Base-by-base conservation (phyloP, 1,139 yeast species). In the Pichia kudriavzevii region DNA sequence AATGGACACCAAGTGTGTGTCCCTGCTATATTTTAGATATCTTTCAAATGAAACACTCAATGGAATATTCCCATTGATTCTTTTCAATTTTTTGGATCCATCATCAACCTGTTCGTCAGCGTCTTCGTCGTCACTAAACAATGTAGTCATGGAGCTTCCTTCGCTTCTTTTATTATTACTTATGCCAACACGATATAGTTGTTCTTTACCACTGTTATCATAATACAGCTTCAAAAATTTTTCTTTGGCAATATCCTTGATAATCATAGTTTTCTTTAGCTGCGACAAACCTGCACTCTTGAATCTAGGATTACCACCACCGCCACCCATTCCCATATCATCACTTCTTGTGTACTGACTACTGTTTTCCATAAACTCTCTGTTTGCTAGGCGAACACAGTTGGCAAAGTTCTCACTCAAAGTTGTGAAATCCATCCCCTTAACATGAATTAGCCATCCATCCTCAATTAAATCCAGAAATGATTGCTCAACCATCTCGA, bases 21-120 rank as follows among this genome's bases (percentile, higher is more conserved):
- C 69, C 44, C 96, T 69, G 49, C 79, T 67, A 29, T 72, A 61
- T 48, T 85, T 79, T 39, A 81, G 66, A 50, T 72, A 85, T 46
- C 94, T 65, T 22, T 72, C 69, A 39, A 81, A 66, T 49, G 79
- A 79, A 48, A 87, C 68, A 1, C 78, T 64, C 11, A 87, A 60
- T 1, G 80, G 70, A 9, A 79, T 56, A 13, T 61, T 52, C 2
- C 72, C 66, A 30, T 67, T 67, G 22, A 80, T 63, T 34, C 40
- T 41, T 29, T 35, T 47, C 29, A 43, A 38, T 22, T 34, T 28
- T 17, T 28, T 40, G 6, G 17, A 13, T 20, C 28, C 28, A 17
- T 21, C 22, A 26, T 19, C 21, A 14, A 21, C 30, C 18, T 34
- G 40, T 12, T 29, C 34, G 3, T 26, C 35, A 11, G 35, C 40